Conservation (phyloP, 2,329 filamentous ascomycete genomes). For the Phialophora tarda region DNA sequence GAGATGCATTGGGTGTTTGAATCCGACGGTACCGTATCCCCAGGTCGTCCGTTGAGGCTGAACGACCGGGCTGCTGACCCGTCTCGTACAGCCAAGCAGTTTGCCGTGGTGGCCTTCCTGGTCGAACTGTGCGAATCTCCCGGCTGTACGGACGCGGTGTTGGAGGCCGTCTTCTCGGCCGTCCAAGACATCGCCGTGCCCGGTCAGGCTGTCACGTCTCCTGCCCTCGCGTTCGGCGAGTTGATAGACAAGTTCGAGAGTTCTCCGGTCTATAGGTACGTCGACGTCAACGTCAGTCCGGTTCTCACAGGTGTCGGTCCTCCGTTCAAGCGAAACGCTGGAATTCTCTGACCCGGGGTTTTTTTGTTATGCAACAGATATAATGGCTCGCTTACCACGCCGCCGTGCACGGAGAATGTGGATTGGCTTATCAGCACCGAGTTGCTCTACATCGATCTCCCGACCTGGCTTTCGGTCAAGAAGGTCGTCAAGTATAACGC, state of each 20-base stretch:
- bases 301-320: not conserved
- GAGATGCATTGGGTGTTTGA: slow-evolving; percentile 15
- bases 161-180: not conserved
- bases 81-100: not conserved
- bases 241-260: slow-evolving; percentile 4
- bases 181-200: slow-evolving; percentile 3
- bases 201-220: not conserved
- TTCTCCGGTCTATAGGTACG: slow-evolving; percentile 9
- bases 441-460: not conserved
- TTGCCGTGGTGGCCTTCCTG: slow-evolving; percentile 10
- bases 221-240: not conserved
- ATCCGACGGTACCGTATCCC: slow-evolving; percentile 1
- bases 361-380: not conserved
- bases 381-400: slow-evolving; percentile 3
- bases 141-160: not conserved
- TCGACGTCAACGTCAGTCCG: not conserved
- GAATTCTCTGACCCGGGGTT: not conserved
- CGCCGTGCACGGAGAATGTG: slow-evolving; percentile 9
- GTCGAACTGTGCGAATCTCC: slow-evolving; percentile 8
- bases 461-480: not conserved
- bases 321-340: not conserved
- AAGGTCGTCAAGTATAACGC: slow-evolving; percentile 15
- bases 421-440: slow-evolving; percentile 4
- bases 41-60: not conserved
- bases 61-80: not conserved